phyloP scores from a whole-genome alignment of 2,329 filamentous ascomycete genomes.

The Diaporthe citrichinensis region DNA sequence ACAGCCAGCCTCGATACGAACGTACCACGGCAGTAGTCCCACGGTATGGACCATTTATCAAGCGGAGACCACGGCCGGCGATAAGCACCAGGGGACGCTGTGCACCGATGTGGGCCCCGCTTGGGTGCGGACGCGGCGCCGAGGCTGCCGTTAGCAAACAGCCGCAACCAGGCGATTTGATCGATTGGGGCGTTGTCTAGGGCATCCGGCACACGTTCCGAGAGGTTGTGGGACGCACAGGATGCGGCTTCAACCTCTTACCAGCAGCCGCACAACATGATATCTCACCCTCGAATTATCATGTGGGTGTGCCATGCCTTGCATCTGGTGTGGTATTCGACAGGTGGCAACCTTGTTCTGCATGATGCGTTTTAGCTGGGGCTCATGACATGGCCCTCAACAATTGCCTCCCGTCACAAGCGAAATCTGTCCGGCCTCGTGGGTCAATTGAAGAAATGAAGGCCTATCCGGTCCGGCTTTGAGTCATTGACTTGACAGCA shows the following conservation, averaged over 20 bases:
- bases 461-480: neutral
- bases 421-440: neutral
- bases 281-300: neutral
- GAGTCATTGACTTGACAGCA: constrained; percentile 20
- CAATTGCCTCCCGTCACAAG: neutral
- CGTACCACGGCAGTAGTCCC: constrained; percentile 15
- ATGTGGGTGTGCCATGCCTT: constrained; percentile 9
- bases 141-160: constrained; percentile 7
- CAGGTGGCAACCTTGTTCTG: constrained; percentile 8
- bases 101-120: constrained; percentile 7
- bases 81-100: neutral
- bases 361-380: constrained; percentile 24
- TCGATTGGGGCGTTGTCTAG: neutral
- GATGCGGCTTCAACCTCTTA: neutral
- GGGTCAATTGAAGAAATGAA: neutral
- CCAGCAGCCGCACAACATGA: neutral
- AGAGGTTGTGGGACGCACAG: neutral
- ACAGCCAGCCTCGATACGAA: constrained; percentile 2
- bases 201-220: constrained; percentile 1
- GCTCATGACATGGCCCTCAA: constrained; percentile 14
- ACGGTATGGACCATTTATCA: neutral
- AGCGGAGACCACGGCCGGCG: constrained; percentile 5
- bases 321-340: constrained; percentile 19
- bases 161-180: neutral
- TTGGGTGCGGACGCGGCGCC: neutral